Evolutionary conservation across 2,329 filamentous ascomycete species (phyloP).

Genomic region (Cercospora canescens): DNA sequence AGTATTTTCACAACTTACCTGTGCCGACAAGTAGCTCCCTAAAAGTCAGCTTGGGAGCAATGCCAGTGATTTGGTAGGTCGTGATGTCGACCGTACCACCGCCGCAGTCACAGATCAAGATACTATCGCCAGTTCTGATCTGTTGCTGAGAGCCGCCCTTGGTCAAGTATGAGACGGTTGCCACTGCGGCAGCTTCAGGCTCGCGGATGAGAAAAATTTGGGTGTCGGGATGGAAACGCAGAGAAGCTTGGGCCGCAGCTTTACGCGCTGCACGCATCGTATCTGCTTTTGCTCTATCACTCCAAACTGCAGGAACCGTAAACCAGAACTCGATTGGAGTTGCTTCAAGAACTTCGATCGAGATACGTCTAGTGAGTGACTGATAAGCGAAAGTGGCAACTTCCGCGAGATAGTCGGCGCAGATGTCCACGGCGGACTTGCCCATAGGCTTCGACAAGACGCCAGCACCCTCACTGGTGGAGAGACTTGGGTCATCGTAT

Average conservation of each 20-base stretch:
- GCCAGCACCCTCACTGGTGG: constrained; percentile 6
- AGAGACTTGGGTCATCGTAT: constrained; percentile 14
- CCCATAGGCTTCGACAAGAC: neutral
- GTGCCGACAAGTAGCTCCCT: constrained; percentile 15
- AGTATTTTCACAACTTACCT: neutral
- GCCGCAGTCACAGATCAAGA: constrained; percentile 21
- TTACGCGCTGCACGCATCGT: constrained; percentile 72
- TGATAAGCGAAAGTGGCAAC: constrained; percentile 1
- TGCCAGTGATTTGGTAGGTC: constrained; percentile 10
- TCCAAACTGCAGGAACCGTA: constrained; percentile 79
- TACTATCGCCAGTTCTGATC: constrained; percentile 9
- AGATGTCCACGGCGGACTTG: constrained; percentile 13
- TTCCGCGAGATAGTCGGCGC: constrained; percentile 16
- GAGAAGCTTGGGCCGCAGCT: constrained; percentile 70
- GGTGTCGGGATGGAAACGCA: constrained; percentile 47
- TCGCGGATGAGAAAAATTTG: constrained; percentile 64
- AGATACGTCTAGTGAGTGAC: neutral
- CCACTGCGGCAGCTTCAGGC: constrained; percentile 71
- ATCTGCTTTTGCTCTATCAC: constrained; percentile 74
- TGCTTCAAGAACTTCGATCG: constrained; percentile 36
- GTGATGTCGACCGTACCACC: constrained; percentile 22
- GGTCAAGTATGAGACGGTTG: neutral
- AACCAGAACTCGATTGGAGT: constrained; percentile 75
- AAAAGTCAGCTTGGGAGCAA: constrained; percentile 5
- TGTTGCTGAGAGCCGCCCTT: constrained; percentile 1